A percentile compares a stretch with the other conserved stretches of the same genome.
phyloP scores from a whole-genome alignment of 441 rosid species.

The Erodium moschatum region DNA sequence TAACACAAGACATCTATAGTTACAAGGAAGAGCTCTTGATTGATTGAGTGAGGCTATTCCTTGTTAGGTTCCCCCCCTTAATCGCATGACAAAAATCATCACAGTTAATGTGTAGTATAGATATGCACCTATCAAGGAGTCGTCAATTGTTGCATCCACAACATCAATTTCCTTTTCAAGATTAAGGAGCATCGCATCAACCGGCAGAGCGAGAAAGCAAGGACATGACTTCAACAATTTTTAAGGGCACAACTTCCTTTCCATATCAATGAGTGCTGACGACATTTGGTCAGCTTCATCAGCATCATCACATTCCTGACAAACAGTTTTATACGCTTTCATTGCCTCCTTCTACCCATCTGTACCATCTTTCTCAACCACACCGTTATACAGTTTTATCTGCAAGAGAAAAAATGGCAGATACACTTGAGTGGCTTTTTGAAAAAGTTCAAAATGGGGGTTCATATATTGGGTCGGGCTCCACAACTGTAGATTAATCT shows the following conservation, averaged over 20 bases:
- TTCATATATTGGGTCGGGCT: neutral
- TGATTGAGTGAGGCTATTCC: neutral
- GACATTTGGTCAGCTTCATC: conserved; percentile 29
- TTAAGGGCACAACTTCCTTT: conserved; percentile 20
- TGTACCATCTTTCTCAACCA: conserved; percentile 57
- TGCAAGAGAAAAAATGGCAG: conserved; percentile 23
- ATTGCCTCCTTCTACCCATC: conserved; percentile 54
- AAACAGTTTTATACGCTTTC: conserved; percentile 63
- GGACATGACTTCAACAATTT: conserved; percentile 18
- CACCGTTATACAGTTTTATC: conserved; percentile 70
- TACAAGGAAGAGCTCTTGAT: neutral
- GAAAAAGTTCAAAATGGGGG: neutral
- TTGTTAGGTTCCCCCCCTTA: no score
- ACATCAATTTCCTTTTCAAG: conserved; percentile 86
- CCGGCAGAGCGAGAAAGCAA: conserved; percentile 30
- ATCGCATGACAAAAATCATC: neutral
- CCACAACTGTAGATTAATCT: neutral
- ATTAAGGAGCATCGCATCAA: conserved; percentile 75
- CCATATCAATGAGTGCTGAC: conserved; percentile 71
- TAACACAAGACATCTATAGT: neutral
- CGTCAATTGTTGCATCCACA: conserved; percentile 71
- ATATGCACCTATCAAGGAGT: conserved; percentile 65
- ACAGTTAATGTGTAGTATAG: neutral
- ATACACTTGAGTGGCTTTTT: neutral
- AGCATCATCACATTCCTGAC: conserved; percentile 45